Conservation (phyloP, 2,329 filamentous ascomycete genomes). For the Colletotrichum destructivum region DNA sequence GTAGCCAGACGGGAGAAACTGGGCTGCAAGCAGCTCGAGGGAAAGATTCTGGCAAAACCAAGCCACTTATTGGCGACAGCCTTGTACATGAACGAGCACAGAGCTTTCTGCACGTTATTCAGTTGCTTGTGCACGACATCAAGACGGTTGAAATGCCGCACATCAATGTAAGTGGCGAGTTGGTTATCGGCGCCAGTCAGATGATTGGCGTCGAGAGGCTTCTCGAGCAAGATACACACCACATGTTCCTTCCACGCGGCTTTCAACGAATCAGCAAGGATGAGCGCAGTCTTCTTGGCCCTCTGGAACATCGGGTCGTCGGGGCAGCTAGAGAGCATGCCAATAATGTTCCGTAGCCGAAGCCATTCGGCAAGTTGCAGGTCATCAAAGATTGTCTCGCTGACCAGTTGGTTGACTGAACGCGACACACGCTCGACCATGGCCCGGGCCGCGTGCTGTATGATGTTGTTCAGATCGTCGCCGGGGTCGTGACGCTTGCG, state of each 20-base stretch:
- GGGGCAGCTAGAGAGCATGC: constrained; percentile 44
- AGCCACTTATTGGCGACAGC: constrained; percentile 42
- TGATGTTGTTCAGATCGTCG: constrained; percentile 69
- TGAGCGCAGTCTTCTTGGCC: constrained; percentile 39
- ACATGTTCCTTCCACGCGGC: constrained; percentile 24
- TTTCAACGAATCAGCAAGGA: constrained; percentile 41
- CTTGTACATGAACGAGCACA: constrained; percentile 57
- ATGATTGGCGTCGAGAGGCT: background rate
- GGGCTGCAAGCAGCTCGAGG: background rate
- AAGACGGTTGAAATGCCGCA: constrained; percentile 47
- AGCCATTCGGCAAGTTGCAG: constrained; percentile 54
- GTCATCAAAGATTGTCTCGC: constrained; percentile 51
- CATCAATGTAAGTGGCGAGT: constrained; percentile 55
- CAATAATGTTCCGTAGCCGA: constrained; percentile 47
- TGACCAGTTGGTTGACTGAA: constrained; percentile 51
- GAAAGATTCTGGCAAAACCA: background rate
- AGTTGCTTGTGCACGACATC: constrained; percentile 46
- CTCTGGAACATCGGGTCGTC: constrained; percentile 28
- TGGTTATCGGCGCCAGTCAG: constrained; percentile 49
- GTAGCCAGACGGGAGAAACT: background rate
- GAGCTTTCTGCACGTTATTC: constrained; percentile 52
- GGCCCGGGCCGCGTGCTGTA: constrained; percentile 71
- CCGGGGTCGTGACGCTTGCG: constrained; percentile 63
- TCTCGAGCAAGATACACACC: constrained; percentile 18
- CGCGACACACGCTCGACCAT: constrained; percentile 63